Evolutionary conservation across 108 stramenopile genomes (phyloP).

Genomic region (Cylindrotheca closterium): DNA sequence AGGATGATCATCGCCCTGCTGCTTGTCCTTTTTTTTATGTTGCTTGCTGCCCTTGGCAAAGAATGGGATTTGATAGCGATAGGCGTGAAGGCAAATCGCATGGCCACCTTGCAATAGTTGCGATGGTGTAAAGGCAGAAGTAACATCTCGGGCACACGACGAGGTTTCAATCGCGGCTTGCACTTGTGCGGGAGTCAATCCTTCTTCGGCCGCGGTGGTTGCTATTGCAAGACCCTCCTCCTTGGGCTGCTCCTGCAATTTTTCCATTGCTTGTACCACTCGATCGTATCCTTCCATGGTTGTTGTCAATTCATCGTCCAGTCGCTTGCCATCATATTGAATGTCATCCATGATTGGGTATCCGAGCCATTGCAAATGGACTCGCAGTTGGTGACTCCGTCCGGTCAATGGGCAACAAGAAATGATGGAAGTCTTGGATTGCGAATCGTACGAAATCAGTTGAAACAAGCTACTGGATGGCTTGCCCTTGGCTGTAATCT

Average conservation of each 20-base stretch:
- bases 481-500: constrained; percentile 57
- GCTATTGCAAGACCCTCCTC: background rate
- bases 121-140: constrained; percentile 51
- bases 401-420: constrained; percentile 81
- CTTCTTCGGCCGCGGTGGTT: too few relatives aligned
- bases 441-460: constrained; percentile 46
- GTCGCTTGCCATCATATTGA: constrained; percentile 67
- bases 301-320: background rate
- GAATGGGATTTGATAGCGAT: constrained; percentile 40
- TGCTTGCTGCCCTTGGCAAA: constrained; percentile 6
- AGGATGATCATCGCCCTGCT: background rate
- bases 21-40: background rate
- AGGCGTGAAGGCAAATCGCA: constrained; percentile 70
- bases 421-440: constrained; percentile 57
- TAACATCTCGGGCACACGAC: constrained; percentile 21
- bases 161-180: constrained; percentile 40
- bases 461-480: constrained; percentile 67
- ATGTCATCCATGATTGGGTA: constrained; percentile 81
- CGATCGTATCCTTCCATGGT: background rate
- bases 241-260: background rate
- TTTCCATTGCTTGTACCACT: background rate
- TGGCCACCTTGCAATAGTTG: constrained; percentile 73
- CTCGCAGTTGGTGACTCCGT: constrained; percentile 89
- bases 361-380: constrained; percentile 80
- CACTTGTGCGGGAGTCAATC: too few relatives aligned